Evolutionary conservation across 1,139 yeast species (phyloP).

Genomic region (Ashbya aceris): DNA sequence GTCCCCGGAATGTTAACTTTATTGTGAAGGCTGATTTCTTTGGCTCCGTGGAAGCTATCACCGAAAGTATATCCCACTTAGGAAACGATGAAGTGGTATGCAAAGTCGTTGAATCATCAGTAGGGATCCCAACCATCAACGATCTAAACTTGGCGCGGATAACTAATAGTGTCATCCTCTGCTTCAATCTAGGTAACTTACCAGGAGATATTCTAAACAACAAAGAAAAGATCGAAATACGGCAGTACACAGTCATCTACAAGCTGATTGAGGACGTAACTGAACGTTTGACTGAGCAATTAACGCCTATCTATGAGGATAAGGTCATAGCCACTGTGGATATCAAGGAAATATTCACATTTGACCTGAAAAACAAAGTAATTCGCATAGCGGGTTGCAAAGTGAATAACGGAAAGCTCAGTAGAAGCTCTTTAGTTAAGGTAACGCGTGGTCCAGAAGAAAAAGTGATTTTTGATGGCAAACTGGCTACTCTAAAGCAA

Average conservation of each 20-base stretch:
- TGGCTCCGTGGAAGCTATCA: conserved; percentile 55
- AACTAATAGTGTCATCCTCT: conserved; percentile 61
- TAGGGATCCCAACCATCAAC: conserved; percentile 77
- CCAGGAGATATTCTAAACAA: conserved; percentile 55
- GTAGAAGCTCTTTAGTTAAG: conserved; percentile 51
- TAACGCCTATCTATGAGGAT: conserved; percentile 61
- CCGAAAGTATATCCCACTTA: conserved; percentile 66
- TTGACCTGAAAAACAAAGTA: conserved; percentile 45
- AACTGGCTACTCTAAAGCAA: conserved; percentile 65
- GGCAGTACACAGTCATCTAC: conserved; percentile 72
- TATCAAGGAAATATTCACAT: conserved; percentile 62
- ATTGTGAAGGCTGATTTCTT: conserved; percentile 86
- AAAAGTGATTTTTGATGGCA: conserved; percentile 55
- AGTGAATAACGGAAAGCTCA: conserved; percentile 61
- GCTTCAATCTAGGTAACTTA: conserved; percentile 60
- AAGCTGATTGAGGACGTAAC: conserved; percentile 81
- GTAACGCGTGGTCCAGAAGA: conserved; percentile 46
- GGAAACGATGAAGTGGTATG: conserved; percentile 82
- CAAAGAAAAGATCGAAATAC: conserved; percentile 57
- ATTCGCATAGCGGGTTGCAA: conserved; percentile 80
- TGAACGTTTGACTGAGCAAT: conserved; percentile 46
- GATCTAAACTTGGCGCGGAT: conserved; percentile 78
- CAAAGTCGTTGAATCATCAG: conserved; percentile 59
- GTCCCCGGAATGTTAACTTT: conserved; percentile 42
- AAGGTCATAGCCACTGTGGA: conserved; percentile 63